Base-by-base conservation (phyloP, 1,284 basidiomycete species). In the Wallemia hederae region DNA sequence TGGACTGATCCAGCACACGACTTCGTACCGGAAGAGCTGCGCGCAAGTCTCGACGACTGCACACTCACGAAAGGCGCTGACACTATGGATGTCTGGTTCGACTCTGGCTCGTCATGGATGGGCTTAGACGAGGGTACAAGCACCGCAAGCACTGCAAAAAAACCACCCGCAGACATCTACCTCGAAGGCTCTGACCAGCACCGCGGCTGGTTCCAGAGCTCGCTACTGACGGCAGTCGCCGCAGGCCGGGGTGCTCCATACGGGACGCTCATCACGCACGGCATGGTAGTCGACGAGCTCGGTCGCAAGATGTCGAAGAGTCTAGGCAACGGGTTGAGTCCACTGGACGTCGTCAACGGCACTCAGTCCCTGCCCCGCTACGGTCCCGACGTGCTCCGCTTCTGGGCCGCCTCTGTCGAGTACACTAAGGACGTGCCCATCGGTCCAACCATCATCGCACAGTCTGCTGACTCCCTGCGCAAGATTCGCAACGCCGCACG, bases 231-330 rank as follows among this genome's bases (percentile, higher is more conserved):
- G 1, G 79, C 81, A 2, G 73, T 96, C 2, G 80, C 66, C 55
- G 66, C 63, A n/a, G 60, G 64, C n/a, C 62, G 64, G 0, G 56
- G 59, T 27, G 71, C 73, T 2, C 91, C 91, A 1, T 97, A 91
- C 69, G 75, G 76, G 33, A 77, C 80, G 14, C 72, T 99, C 56
- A 82, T 97, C 63, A 97, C 94, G 0, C 94, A 99, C 69, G 94
- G 94, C 0, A 96, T 98, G 79, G 87, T 96, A 1, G 77, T 97
- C 2, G 94, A 98, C 67, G 80, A 86, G 68, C 72, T 77, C 17
- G 91, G 90, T 2, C 81, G 81, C 72, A 99, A 99, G 73, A 99
- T 99, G 94, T 94, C 89, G 78, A 99, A 99, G 74, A 90, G 86
- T 1, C 70, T 86, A 19, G 92, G 92, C 2, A 99, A 99, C 66